Conservation (phyloP, 2,329 filamentous ascomycete genomes). For the Cercospora zeae-maydis region DNA sequence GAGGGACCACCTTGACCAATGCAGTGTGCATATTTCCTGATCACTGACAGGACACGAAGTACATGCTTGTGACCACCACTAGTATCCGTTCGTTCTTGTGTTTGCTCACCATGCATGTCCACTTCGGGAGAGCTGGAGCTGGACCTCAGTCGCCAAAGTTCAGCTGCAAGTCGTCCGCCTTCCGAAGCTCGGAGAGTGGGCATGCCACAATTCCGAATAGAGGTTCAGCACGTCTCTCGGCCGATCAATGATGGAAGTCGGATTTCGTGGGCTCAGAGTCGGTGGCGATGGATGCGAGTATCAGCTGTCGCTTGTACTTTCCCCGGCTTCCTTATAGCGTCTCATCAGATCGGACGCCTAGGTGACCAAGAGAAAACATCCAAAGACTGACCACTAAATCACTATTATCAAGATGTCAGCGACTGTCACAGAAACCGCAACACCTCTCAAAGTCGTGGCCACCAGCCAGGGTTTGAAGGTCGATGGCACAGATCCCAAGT, state of each 20-base stretch:
- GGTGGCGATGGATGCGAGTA: not conserved
- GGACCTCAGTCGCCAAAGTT: not conserved
- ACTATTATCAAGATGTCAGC: conserved; percentile 12
- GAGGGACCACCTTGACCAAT: conserved; percentile 2
- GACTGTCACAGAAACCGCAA: conserved; percentile 20
- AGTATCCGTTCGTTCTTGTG: not conserved
- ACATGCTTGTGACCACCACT: not conserved
- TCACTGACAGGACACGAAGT: not conserved
- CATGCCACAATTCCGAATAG: not conserved
- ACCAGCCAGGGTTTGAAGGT: conserved; percentile 16
- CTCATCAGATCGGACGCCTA: not conserved
- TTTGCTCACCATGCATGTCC: not conserved
- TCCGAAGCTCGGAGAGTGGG: not conserved
- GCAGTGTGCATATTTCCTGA: not conserved
- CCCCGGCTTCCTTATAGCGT: not conserved
- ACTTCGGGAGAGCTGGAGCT: not conserved
- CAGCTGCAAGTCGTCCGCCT: not conserved
- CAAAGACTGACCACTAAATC: not conserved
- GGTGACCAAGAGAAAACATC: not conserved
- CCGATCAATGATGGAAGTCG: not conserved
- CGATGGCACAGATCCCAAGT: conserved; percentile 26
- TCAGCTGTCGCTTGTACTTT: not conserved
- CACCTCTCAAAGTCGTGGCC: conserved; percentile 6
- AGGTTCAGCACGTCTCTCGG: not conserved
- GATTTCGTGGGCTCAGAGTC: not conserved